Conservation (phyloP, 495 filamentous ascomycete species). For the Penicillium pancosmium region DNA sequence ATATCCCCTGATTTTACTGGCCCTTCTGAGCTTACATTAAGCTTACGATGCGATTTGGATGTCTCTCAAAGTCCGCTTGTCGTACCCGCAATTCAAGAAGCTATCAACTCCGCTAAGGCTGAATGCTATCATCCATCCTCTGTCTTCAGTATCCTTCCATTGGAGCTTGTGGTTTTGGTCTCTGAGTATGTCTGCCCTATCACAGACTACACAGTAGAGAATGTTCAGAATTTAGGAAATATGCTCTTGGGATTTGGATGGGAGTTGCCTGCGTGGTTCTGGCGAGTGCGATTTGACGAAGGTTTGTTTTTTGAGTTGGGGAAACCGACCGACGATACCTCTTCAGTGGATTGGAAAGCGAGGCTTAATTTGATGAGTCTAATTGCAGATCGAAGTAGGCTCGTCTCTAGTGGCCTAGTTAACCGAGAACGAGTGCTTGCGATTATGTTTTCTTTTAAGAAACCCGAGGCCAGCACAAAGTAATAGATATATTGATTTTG, state of each 20-base stretch:
- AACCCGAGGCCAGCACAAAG: not conserved
- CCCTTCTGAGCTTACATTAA: not conserved
- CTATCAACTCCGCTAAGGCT: constrained; percentile 1
- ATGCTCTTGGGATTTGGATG: constrained; percentile 16
- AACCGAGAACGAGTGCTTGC: constrained; percentile 12
- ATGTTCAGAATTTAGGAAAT: constrained; percentile 11
- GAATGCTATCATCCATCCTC: not conserved
- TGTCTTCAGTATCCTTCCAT: constrained; percentile 8
- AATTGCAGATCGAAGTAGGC: constrained; percentile 6
- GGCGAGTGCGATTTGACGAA: constrained; percentile 9
- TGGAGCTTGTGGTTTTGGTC: constrained; percentile 12
- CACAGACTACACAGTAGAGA: constrained; percentile 1
- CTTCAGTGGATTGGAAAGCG: constrained; percentile 9
- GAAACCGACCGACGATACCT: not conserved
- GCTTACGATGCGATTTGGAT: constrained; percentile 1
- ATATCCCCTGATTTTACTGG: not conserved
- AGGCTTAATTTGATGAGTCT: constrained; percentile 12
- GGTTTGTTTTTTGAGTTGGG: constrained; percentile 13
- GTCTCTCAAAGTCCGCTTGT: constrained; percentile 13
- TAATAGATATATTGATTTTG: not conserved
- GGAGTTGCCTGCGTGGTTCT: constrained; percentile 13
- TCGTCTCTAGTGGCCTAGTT: constrained; percentile 8
- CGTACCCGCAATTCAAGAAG: constrained; percentile 9
- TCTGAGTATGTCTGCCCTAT: constrained; percentile 11
- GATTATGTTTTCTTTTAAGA: constrained; percentile 6